Evolutionary conservation across 371 early-diverging fungal genomes (phyloP).

Genomic region (Actinomortierella ambigua): DNA sequence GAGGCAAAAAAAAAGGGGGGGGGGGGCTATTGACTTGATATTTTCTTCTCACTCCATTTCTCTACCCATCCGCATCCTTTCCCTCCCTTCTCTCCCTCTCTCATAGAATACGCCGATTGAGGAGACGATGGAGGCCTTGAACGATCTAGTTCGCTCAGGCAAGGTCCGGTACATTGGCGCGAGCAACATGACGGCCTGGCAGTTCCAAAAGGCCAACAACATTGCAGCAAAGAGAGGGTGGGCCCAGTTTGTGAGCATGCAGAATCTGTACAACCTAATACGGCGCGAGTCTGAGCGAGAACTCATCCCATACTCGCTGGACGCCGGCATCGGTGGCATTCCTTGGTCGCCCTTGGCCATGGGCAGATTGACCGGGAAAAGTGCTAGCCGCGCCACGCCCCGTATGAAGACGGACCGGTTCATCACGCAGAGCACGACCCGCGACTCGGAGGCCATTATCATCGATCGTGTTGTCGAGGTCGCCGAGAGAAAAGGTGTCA

Average conservation of each 20-base stretch:
- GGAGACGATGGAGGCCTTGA: constrained; percentile 62
- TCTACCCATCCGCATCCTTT: too few relatives aligned
- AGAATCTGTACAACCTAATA: constrained; percentile 48
- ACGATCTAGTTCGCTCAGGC: constrained; percentile 56
- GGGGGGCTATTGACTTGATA: too few relatives aligned
- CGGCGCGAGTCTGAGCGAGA: constrained; percentile 59
- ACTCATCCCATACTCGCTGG: constrained; percentile 50
- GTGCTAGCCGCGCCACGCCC: constrained; percentile 28
- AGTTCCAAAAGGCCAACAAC: constrained; percentile 49
- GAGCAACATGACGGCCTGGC: too few relatives aligned
- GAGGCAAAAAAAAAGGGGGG: too few relatives aligned
- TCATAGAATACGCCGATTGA: too few relatives aligned
- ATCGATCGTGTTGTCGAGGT: constrained; percentile 50
- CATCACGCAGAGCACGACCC: too few relatives aligned
- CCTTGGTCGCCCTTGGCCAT: constrained; percentile 60
- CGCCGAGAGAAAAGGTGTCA: constrained; percentile 46
- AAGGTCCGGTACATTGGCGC: too few relatives aligned
- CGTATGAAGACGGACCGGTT: too few relatives aligned
- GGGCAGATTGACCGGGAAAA: constrained; percentile 47
- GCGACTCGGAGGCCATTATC: too few relatives aligned
- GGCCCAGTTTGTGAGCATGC: constrained; percentile 42
- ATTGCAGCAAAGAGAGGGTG: constrained; percentile 39
- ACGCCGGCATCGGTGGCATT: constrained; percentile 52
- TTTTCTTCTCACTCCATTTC: too few relatives aligned
- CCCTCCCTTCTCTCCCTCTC: too few relatives aligned